A percentile compares a stretch with the other conserved stretches of the same genome.
Evolutionary conservation across 805 yeast genomes (phyloP).

Genomic region (Ogataea thermomethanolica): DNA sequence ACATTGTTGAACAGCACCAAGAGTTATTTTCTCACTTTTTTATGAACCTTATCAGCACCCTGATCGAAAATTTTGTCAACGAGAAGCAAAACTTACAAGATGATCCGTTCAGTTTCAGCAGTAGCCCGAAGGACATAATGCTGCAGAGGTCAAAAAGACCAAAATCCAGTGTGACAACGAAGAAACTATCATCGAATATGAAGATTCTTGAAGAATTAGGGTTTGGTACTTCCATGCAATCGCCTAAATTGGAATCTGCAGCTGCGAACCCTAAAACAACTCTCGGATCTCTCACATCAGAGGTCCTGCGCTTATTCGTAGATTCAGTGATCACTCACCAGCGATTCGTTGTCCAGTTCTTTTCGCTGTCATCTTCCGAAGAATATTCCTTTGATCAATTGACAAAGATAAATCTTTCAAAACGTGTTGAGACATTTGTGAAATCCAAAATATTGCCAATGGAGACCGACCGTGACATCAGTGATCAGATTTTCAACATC

Average conservation of each 20-base stretch:
- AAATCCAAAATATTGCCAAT: conserved; percentile 8
- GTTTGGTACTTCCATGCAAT: conserved; percentile 8
- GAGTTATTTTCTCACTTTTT: conserved; percentile 29
- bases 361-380: conserved; percentile 42
- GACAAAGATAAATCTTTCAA: conserved; percentile 33
- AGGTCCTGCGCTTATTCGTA: conserved; percentile 13
- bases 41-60: conserved; percentile 23
- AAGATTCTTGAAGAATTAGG: conserved; percentile 29
- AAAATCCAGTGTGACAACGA: conserved; percentile 9
- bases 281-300: conserved; percentile 1
- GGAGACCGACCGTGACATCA: conserved; percentile 32
- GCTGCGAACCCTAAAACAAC: not conserved
- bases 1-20: conserved; percentile 39
- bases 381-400: conserved; percentile 38
- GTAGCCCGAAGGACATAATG: conserved; percentile 22
- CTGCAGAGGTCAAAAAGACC: conserved; percentile 10
- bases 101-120: conserved; percentile 19
- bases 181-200: conserved; percentile 16
- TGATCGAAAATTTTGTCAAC: conserved; percentile 18
- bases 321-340: conserved; percentile 38
- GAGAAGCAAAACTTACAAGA: conserved; percentile 1
- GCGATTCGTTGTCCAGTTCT: conserved; percentile 41
- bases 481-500: conserved; percentile 27
- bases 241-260: not conserved
- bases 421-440: conserved; percentile 21